Evolutionary conservation across 1,284 basidiomycete species (phyloP), one percentile per base, ranked within the genome.

Genomic region (Nidula niveotomentosa): DNA sequence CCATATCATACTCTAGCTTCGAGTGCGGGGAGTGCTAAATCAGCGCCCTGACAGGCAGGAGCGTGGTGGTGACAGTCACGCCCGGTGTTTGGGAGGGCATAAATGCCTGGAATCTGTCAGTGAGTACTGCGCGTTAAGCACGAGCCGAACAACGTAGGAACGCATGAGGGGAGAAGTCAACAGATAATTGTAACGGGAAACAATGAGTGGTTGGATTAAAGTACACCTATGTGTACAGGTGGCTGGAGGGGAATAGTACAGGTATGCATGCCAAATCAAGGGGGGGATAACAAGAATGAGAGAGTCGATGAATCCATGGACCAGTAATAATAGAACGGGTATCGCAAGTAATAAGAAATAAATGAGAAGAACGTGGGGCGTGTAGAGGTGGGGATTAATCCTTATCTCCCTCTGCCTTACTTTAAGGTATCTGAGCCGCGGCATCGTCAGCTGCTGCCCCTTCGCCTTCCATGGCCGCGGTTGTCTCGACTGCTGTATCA

Each of bases 161-260:
- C n/a, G 45, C 30, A 30, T 30, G 30, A 5, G 30, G 30, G 23
- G 30, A 30, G n/a, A 30, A 30, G 30, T 30, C 30, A 30, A 30
- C 30, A 30, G 30, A 30, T 30, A 5, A 30, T 30, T 30, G 30
- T 30, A 30, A 2, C 30, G 30, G 30, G 30, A 30, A 30, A 30
- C 30, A 30, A 30, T 30, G 30, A 30, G 4, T 30, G 47, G 47
- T 35, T 48, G 47, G 23, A 30, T 30, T 30, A 30, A 48, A 45
- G 23, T 48, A 48, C 47, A 48, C 47, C 47, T 48, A 48, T 33
- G 47, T 48, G 30, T 48, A 48, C 47, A 48, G 47, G 47, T 15
- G 44, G 44, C 39, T 47, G 45, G 47, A 48, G 47, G n/a, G 10
- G 47, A 34, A 8, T 30, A 30, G 33, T 48, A 48, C 47, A 48